Evolutionary conservation across 2,329 filamentous ascomycete genomes (phyloP), one percentile per base, ranked within the genome.

Genomic region (Penicillium crustosum): DNA sequence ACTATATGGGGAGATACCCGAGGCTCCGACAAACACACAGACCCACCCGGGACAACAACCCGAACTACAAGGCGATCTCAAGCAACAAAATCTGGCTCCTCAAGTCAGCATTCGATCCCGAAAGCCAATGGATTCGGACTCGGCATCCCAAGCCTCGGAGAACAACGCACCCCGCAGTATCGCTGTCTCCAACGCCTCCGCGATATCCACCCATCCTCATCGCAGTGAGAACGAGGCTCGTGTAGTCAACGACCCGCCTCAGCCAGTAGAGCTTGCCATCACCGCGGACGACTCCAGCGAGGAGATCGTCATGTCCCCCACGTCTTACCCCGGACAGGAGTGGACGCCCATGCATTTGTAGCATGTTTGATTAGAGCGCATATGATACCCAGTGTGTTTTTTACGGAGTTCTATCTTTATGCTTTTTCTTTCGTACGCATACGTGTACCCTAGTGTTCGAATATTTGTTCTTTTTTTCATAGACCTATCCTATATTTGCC

Each of bases 271-370:
- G 57, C 63, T 78, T 7, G 68, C 75, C 6, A 61, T 72, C 47
- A 62, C 69, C 7, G 63, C 66, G 41, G 69, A 78, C 50, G 70
- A 77, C 56, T 73, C 71, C 13, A 77, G 75, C 29, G 79, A 81
- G 48, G 77, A 80, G 54, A 74, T 79, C 33, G 59, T 76, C 25
- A 81, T 81, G 78, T 78, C 76, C 6, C 75, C 77, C n/a, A 80
- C 79, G 1, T 71, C 77, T 19, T 81, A 80, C 64, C 79, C 79
- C 1, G 79, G 78, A 10, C 78, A 79, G 69, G 77, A 79, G 64
- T 80, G 78, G 78, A 70, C 66, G 56, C 77, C 77, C 15, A 57
- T 64, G 25, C 54, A 65, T 56, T 60, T 36, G 36, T 57, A 44
- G 51, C 17, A 47, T 47, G 48, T 41, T 53, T 53, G 15, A 33